A percentile compares a stretch with the other conserved stretches of the same genome.
Conservation (phyloP, 202 grass and related monocot genomes). For the Setaria viridis region DNA sequence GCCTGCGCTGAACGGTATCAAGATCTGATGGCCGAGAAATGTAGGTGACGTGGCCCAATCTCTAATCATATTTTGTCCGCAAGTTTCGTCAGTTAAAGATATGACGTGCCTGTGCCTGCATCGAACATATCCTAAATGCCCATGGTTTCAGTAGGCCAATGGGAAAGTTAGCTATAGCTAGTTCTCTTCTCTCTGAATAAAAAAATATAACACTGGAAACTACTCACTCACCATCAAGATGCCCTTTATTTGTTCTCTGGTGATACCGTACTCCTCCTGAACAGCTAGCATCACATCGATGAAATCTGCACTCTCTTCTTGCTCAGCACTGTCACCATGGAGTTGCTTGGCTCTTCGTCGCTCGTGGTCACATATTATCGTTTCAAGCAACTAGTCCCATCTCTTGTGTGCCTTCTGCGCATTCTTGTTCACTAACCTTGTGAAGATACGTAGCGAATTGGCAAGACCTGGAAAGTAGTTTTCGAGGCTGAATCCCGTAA, state of each 20-base stretch:
- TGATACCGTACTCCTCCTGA: not conserved
- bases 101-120: too few species aligned
- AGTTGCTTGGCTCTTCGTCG: not conserved
- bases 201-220: too few species aligned
- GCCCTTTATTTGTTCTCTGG: not conserved
- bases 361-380: slow-evolving; percentile 30
- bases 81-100: too few species aligned
- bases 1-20: too few species aligned
- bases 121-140: too few species aligned
- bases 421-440: not conserved
- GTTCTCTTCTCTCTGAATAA: too few species aligned
- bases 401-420: not conserved
- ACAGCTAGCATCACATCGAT: not conserved
- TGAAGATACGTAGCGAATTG: not conserved
- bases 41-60: too few species aligned
- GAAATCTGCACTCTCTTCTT: slow-evolving; percentile 10
- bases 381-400: slow-evolving; percentile 45
- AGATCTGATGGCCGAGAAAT: too few species aligned
- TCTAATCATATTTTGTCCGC: too few species aligned
- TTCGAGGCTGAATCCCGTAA: slow-evolving; percentile 28
- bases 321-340: too few species aligned
- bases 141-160: too few species aligned
- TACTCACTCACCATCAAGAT: not conserved
- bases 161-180: too few species aligned
- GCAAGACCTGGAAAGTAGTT: slow-evolving; percentile 42